Evolutionary conservation across 202 grass and related monocot species (phyloP), one percentile per base, ranked within the genome.

Genomic region (Panicum hallii): DNA sequence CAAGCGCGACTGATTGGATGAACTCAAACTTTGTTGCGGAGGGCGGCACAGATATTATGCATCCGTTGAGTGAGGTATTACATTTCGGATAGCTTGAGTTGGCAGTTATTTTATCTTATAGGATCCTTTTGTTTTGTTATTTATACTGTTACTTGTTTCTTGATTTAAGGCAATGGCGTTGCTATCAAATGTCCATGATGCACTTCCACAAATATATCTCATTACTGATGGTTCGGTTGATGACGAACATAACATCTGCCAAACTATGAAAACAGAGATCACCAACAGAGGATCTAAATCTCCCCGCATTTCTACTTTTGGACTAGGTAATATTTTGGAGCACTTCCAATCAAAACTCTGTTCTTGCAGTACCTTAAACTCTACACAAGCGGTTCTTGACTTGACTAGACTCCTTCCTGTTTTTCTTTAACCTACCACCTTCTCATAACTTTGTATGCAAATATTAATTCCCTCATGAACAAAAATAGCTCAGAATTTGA

Each of bases 151-250:
- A 3, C 52, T 89, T 11, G 32, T 78, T 88, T 84, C 30, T 63
- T 80, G 16, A 44, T 82, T 61, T 36, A 79, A 99, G 97, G 97
- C 92, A 67, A 90, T 99, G 84, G 88, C 87, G 11, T 88, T 92
- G 52, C 68, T 96, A 75, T 91, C 88, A 8, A 90, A 86, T 83
- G 82, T 70, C 79, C 89, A 88, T 85, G 90, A 90, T 72, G 79
- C 69, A 20, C 83, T 94, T 78, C 93, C 97, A 52, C 91, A 97
- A 80, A 99, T 99, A 73, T 99, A 93, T 87, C 93, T 99, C 81
- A 75, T 99, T 43, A 99, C 97, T 74, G 97, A 99, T 83, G 97
- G 97, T 83, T 83, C 93, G 2, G 90, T 96, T 89, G 93, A 99
- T 30, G 87, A 91, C 80, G 93, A 99, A 42, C 90, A 90, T 75